Evolutionary conservation across 495 filamentous ascomycete species (phyloP).

Genomic region (Lepidopterella palustris): DNA sequence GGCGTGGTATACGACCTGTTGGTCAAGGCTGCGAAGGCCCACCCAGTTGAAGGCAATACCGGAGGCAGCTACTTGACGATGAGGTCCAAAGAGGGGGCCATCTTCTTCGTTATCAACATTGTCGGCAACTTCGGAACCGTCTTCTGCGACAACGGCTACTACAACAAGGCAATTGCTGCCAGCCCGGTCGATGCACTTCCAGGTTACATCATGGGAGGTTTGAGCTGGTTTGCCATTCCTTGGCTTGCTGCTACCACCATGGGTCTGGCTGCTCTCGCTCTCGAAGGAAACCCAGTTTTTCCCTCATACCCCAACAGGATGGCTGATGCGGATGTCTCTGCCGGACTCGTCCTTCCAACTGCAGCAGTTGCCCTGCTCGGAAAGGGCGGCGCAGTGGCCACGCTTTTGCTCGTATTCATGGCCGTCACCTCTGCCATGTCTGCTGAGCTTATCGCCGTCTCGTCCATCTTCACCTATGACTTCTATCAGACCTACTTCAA

Average conservation of each 20-base stretch:
- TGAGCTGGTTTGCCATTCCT: constrained; percentile 93
- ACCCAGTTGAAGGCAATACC: constrained; percentile 82
- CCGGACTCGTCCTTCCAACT: constrained; percentile 82
- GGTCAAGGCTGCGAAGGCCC: constrained; percentile 56
- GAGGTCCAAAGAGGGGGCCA: constrained; percentile 75
- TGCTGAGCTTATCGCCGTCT: constrained; percentile 86
- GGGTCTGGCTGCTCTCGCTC: constrained; percentile 80
- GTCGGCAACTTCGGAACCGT: constrained; percentile 58
- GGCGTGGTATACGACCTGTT: constrained; percentile 75
- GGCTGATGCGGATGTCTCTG: constrained; percentile 65
- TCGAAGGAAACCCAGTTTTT: constrained; percentile 69
- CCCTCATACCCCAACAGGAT: constrained; percentile 69
- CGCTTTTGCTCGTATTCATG: constrained; percentile 89
- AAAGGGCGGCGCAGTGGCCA: constrained; percentile 77
- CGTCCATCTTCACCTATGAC: constrained; percentile 90
- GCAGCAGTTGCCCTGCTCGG: constrained; percentile 86
- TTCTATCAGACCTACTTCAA: constrained; percentile 58
- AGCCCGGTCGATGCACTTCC: constrained; percentile 48
- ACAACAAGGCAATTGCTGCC: constrained; percentile 31
- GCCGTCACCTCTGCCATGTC: constrained; percentile 89
- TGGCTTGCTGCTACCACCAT: constrained; percentile 91
- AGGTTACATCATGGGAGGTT: constrained; percentile 84
- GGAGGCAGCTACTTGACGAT: constrained; percentile 87
- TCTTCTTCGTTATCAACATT: constrained; percentile 97
- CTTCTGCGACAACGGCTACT: constrained; percentile 56